Evolutionary conservation across 768 basidiomycete species (phyloP).

Genomic region (Suillus weaverae): DNA sequence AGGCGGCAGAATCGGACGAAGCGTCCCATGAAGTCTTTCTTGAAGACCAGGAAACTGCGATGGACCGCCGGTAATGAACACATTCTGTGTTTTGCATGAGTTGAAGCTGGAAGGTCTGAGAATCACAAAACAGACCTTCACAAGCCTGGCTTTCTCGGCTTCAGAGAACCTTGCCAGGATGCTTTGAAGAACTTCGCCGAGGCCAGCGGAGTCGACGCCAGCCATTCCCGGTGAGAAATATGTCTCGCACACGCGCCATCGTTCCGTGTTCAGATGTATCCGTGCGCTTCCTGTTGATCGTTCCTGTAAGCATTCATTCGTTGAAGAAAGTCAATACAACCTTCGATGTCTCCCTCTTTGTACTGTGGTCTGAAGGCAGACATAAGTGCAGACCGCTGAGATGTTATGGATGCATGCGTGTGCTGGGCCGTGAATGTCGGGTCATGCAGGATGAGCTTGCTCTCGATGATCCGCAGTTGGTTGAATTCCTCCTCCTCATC

Average conservation of each 20-base stretch:
- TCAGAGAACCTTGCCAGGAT: conserved; percentile 73
- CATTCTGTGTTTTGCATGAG: conserved; percentile 52
- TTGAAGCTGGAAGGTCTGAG: not conserved
- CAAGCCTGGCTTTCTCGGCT: conserved; percentile 67
- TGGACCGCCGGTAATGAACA: conserved; percentile 86
- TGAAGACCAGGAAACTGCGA: conserved; percentile 71
- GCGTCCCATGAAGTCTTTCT: conserved; percentile 62
- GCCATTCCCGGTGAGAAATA: conserved; percentile 95
- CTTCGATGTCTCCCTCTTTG: conserved; percentile 71
- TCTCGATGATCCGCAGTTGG: conserved; percentile 73
- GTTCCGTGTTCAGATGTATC: conserved; percentile 87
- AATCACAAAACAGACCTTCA: conserved; percentile 53
- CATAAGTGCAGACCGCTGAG: conserved; percentile 81
- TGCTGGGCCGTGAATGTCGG: conserved; percentile 79
- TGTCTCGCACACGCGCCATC: conserved; percentile 88
- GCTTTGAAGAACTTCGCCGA: conserved; percentile 89
- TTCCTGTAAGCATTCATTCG: not conserved
- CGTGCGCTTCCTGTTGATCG: conserved; percentile 55
- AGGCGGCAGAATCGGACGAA: conserved; percentile 86
- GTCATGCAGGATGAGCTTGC: conserved; percentile 78
- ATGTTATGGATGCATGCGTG: conserved; percentile 76
- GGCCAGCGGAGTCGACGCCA: conserved; percentile 90
- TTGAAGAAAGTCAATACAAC: conserved; percentile 27
- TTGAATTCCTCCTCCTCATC: conserved; percentile 88
- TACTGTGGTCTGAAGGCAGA: conserved; percentile 83